Evolutionary conservation across 352 stramenopile genomes (phyloP).

Genomic region (Phytophthora pseudosyringae): DNA sequence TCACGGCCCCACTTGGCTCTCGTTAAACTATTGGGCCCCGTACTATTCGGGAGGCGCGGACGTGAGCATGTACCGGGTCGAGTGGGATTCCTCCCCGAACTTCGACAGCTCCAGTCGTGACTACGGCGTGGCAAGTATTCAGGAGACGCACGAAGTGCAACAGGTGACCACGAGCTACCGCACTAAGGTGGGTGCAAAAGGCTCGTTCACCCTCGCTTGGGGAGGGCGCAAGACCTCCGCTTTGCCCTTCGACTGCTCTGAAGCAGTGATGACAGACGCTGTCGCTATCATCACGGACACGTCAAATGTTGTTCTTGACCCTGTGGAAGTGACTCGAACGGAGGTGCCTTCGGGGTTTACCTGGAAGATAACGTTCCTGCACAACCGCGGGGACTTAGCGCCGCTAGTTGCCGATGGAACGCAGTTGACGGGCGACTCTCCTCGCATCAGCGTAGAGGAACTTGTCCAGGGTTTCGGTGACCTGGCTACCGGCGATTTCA

Average conservation of each 20-base stretch:
- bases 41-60: constrained; percentile 88
- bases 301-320: constrained; percentile 73
- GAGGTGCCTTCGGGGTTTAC: constrained; percentile 87
- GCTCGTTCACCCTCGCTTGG: constrained; percentile 94
- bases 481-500: constrained; percentile 93
- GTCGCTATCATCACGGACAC: constrained; percentile 85
- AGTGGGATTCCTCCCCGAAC: constrained; percentile 88
- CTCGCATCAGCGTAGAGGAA: constrained; percentile 84
- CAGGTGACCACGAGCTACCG: constrained; percentile 77
- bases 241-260: constrained; percentile 78
- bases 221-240: constrained; percentile 76
- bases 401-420: constrained; percentile 82
- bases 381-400: constrained; percentile 90
- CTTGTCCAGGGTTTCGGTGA: constrained; percentile 27
- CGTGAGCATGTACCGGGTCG: constrained; percentile 93
- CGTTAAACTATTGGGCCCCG: constrained; percentile 82
- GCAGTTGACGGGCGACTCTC: constrained; percentile 89
- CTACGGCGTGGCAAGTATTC: constrained; percentile 88
- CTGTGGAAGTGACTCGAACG: constrained; percentile 76
- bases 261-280: constrained; percentile 72
- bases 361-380: constrained; percentile 93
- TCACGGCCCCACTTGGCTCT: constrained; percentile 76
- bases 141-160: constrained; percentile 92
- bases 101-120: constrained; percentile 86
- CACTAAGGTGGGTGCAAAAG: constrained; percentile 66